These are phyloP conservation scores for Pseudoturritis turrita DNA, from an alignment of 345 rosid species.

Conservation along the genomic window DNA sequence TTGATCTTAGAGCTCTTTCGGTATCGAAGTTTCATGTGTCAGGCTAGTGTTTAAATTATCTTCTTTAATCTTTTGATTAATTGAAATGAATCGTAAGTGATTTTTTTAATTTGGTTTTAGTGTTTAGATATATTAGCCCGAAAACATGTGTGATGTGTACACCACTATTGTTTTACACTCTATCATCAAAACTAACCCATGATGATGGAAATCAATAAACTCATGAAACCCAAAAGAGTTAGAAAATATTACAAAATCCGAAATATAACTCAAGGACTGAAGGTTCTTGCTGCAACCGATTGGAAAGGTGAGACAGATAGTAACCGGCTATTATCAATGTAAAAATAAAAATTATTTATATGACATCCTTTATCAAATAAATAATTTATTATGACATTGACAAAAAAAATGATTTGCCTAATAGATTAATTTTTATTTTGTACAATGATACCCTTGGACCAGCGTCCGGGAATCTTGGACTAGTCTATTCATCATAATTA, in stretches of 20 bases:
- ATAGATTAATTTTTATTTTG: not conserved
- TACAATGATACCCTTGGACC: slow-evolving; percentile 13
- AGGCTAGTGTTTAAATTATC: slow-evolving; percentile 5
- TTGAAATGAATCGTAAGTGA: not conserved
- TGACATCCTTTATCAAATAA: not conserved
- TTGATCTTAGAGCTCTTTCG: slow-evolving; percentile 28
- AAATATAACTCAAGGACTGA: not conserved
- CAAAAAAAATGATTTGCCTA: not conserved
- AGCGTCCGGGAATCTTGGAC: slow-evolving; percentile 32
- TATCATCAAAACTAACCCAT: not conserved
- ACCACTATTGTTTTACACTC: not conserved
- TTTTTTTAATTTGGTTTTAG: not conserved
- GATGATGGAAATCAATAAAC: not conserved
- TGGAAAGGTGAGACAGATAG: not conserved
- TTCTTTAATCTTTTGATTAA: not conserved
- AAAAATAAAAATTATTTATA: not conserved
- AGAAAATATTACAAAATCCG: not conserved
- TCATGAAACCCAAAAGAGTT: not conserved
- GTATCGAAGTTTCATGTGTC: slow-evolving; percentile 39
- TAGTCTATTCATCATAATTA: not conserved
- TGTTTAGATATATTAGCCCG: not conserved
- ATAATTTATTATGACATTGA: not conserved
- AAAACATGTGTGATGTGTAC: not conserved
- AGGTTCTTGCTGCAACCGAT: not conserved
- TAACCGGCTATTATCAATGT: not conserved